Evolutionary conservation across 1,139 yeast species (phyloP), one percentile per base, ranked within the genome.

Genomic region (Pichia sp.): DNA sequence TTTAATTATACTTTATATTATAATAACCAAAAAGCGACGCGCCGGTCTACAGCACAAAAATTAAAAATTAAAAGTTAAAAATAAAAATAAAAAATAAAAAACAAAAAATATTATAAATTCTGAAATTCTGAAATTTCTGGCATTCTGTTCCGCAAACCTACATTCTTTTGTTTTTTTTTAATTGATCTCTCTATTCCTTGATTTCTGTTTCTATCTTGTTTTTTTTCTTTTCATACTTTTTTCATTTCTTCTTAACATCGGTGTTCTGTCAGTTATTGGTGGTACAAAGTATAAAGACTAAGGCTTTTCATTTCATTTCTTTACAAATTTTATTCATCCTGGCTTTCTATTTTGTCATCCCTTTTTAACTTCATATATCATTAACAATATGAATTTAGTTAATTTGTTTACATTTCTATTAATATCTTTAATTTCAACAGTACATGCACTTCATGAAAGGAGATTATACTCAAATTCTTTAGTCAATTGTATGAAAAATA

Each of bases 401-500:
- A 18, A 36, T 36, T 18, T 36, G 9, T 18, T 36, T 36, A 36
- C 25, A 19, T 36, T 36, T 7, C 5, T 36, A 2, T 10, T 36
- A 36, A 8, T 36, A 36, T 36, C 39, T 9, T 36, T 6, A 18
- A 18, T 36, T 18, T 36, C 39, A n/a, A n/a, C 19, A 33, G 38
- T 33, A 6, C 7, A 16, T 36, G 39, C 39, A 36, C 1, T 18
- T 7, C 1, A 52, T 22, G 47, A 45, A 4, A 72, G 85, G 56
- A 62, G 70, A 38, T 73, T 84, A 43, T 66, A 72, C 19, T 88
- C 91, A 5, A 72, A 84, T 8, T 84, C 93, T 5, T 71, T 86
- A 59, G 91, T 85, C 48, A 79, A 88, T 29, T 86, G 95, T 71
- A 81, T 82, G 84, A 82, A 81, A 48, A 57, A 56, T 46, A 69